phyloP scores from a whole-genome alignment of 495 filamentous ascomycete genomes.

The Melanomma pulvis-pyrius region DNA sequence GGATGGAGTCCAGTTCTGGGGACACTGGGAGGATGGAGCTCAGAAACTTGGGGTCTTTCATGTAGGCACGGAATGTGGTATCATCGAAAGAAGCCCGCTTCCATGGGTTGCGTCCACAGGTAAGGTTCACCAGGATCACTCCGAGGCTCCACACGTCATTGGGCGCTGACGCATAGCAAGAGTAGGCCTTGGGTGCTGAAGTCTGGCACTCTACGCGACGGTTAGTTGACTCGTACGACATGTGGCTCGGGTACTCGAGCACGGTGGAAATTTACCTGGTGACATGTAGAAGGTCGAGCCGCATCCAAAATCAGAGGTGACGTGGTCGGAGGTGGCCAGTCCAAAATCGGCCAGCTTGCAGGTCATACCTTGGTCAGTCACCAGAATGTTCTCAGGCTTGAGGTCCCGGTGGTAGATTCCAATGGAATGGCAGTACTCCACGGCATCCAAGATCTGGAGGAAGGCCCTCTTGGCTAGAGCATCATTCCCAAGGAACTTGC shows the following conservation, averaged over 20 bases:
- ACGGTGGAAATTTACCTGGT: conserved; percentile 69
- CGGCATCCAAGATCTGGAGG: conserved; percentile 96
- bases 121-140: conserved; percentile 95
- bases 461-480: conserved; percentile 82
- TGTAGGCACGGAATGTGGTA: conserved; percentile 91
- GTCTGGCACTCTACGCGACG: conserved; percentile 82
- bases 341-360: conserved; percentile 98
- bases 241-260: conserved; percentile 31
- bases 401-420: conserved; percentile 98
- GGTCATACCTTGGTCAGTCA: conserved; percentile 80
- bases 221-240: conserved; percentile 40
- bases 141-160: conserved; percentile 99
- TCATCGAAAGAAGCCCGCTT: conserved; percentile 92
- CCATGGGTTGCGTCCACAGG: conserved; percentile 98
- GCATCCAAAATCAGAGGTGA: conserved; percentile 94
- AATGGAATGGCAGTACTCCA: conserved; percentile 87
- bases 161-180: conserved; percentile 85
- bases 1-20: conserved; percentile 82
- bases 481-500: conserved; percentile 92
- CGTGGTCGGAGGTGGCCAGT: conserved; percentile 78
- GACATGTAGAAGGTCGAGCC: conserved; percentile 99
- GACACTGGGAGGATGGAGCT: conserved; percentile 92
- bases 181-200: conserved; percentile 71
- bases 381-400: conserved; percentile 97
- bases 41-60: conserved; percentile 83